Evolutionary conservation across 1,284 basidiomycete genomes (phyloP).

Genomic region (Fereydounia khargensis): DNA sequence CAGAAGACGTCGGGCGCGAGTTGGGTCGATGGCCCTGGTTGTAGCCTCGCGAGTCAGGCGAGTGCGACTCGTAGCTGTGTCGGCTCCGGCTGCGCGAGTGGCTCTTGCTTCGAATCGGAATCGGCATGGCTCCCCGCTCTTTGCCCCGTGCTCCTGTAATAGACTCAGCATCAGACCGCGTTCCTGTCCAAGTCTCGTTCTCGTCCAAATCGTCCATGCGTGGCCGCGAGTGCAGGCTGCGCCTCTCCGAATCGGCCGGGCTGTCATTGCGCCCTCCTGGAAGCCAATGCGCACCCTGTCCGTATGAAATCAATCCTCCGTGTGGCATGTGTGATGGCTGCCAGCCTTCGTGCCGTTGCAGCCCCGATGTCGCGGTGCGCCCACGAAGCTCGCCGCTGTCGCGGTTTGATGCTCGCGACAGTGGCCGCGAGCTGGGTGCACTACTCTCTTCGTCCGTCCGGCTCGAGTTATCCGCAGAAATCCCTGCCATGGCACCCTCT

Average conservation of each 20-base stretch:
- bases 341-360: no score
- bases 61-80: conserved; percentile 18
- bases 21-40: conserved; percentile 11
- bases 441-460: conserved; percentile 5
- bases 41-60: no score
- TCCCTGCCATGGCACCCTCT: no score
- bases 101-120: conserved; percentile 24
- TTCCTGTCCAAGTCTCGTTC: conserved; percentile 27
- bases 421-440: conserved; percentile 19
- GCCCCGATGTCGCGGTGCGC: no score
- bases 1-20: conserved; percentile 14
- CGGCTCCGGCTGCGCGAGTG: conserved; percentile 33
- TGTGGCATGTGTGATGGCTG: no score
- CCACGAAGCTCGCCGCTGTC: conserved; percentile 21
- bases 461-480: no score
- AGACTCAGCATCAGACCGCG: no score
- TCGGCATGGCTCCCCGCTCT: conserved; percentile 11
- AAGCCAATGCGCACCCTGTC: no score
- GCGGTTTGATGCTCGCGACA: conserved; percentile 17
- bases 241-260: conserved; percentile 28
- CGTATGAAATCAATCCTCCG: no score
- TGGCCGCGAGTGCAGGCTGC: conserved; percentile 16
- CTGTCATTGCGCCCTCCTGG: no score
- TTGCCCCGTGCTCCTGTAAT: no score
- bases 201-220: conserved; percentile 35